Percentiles rank a stretch among this genome's conserved stretches.
phyloP scores from a whole-genome alignment of 106 monocot genomes.

The Phalaenopsis aphrodite region DNA sequence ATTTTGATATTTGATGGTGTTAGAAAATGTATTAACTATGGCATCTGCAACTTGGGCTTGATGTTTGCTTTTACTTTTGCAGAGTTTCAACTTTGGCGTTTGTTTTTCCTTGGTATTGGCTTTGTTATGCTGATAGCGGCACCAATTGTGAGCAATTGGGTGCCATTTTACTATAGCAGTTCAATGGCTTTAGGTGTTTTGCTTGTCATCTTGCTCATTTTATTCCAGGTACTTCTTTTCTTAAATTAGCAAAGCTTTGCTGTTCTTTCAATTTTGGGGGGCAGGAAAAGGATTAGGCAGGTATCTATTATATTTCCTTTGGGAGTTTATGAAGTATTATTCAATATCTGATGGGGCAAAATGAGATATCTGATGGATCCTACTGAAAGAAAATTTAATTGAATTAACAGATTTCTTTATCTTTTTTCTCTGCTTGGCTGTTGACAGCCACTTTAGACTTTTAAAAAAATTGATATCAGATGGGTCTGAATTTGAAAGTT shows the following conservation, averaged over 20 bases:
- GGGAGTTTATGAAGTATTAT: background rate
- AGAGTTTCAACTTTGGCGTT: constrained; percentile 90
- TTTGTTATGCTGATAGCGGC: constrained; percentile 63
- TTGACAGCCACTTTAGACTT: background rate
- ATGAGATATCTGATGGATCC: background rate
- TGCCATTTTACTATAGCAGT: constrained; percentile 89
- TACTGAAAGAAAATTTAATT: background rate
- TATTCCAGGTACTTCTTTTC: constrained; percentile 65
- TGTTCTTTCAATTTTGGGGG: background rate
- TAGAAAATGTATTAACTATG: background rate
- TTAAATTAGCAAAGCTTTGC: background rate
- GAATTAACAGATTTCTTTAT: background rate
- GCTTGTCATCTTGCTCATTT: constrained; percentile 70
- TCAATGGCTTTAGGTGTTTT: constrained; percentile 82
- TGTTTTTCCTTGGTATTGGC: constrained; percentile 77
- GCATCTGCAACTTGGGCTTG: background rate
- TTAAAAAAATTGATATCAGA: background rate
- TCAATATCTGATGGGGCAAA: background rate
- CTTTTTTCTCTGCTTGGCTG: background rate
- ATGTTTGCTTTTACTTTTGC: constrained; percentile 13
- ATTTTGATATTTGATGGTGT: background rate
- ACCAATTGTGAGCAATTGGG: constrained; percentile 81
- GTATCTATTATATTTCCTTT: background rate
- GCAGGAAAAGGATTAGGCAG: background rate
- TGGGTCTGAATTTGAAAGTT: background rate